phyloP scores from a whole-genome alignment of 108 stramenopile species.

The Seminavis robusta region DNA sequence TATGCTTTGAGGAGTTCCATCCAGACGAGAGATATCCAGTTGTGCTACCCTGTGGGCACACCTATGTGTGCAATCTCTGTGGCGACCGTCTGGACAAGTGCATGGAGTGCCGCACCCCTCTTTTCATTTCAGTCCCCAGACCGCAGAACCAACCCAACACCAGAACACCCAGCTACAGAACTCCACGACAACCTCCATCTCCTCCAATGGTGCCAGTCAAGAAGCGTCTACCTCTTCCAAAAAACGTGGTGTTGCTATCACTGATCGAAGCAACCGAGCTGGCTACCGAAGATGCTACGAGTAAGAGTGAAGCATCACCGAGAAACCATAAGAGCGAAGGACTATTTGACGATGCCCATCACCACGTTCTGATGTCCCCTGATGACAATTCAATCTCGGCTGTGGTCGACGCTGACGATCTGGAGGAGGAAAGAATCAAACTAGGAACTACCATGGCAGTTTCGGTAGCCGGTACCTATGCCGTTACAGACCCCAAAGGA shows the following conservation, averaged over 20 bases:
- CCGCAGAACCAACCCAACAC: no score
- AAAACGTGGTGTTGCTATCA: constrained; percentile 77
- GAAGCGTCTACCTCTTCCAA: constrained; percentile 66
- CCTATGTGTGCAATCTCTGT: constrained; percentile 76
- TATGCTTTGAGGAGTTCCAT: constrained; percentile 84
- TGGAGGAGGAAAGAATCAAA: constrained; percentile 43
- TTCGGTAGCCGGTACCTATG: constrained; percentile 55
- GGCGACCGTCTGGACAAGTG: constrained; percentile 79
- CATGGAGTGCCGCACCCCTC: constrained; percentile 80
- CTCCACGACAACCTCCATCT: constrained; percentile 7
- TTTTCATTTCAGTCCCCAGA: no score
- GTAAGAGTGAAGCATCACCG: constrained; percentile 16
- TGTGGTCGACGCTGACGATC: constrained; percentile 26
- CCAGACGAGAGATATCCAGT: constrained; percentile 61
- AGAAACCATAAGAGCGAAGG: no score
- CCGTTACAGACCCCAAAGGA: constrained; percentile 48
- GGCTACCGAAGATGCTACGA: constrained; percentile 8
- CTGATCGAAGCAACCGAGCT: constrained; percentile 59
- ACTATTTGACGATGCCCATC: constrained; percentile 3
- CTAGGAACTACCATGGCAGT: constrained; percentile 33
- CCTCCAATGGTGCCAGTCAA: constrained; percentile 33
- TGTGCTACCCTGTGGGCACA: constrained; percentile 87
- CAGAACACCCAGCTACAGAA: background rate
- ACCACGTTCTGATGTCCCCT: background rate
- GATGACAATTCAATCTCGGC: background rate